Base-by-base conservation (phyloP, 805 yeast species). In the Hanseniaspora lachancei region DNA sequence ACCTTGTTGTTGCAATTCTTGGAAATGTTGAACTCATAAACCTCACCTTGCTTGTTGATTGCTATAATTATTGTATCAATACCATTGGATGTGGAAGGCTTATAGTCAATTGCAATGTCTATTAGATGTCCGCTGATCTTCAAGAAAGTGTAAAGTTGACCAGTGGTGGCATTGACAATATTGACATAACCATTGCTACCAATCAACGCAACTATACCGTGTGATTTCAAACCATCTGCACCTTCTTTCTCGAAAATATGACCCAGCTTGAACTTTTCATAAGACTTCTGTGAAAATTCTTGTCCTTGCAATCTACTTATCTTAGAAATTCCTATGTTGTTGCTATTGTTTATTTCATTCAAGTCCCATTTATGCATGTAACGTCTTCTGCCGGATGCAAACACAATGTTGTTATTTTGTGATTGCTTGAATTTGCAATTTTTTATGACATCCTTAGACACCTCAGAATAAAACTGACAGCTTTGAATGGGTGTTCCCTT, bases 131-230 rank as follows among this genome's bases (percentile, higher is more conserved):
- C 97, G 66, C 93, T 96, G 34, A 89, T 77, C 67, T 91, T 91
- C 65, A 88, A 88, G 2, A 91, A 95, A 47, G 80, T 77, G 21
- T 87, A 66, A 85, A 93, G 89, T 62, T 86, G 89, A n/a, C 95
- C 95, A 0, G 87, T 83, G 7, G 72, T 62, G 1, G 93, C 84
- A 48, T 83, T 81, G 34, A 93, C 65, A 5, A 95, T 66, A 66
- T 91, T 91, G 59, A 93, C 76, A 93, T 96, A 91, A 36, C 99
- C 99, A 56, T 83, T 79, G 59, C 81, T 80, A 62, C 97, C 98
- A 40, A 79, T 73, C 49, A 93, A 70, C 2, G 88, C 95, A 38
- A 93, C 72, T 61, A 72, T 71, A 16, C 97, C 96, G 60, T 77
- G 49, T 8, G 57, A 54, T 47, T 39, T 54, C 16, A 47, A 47